A percentile compares a stretch with the other conserved stretches of the same genome.
Conservation (phyloP, 805 yeast species). For the Hanseniaspora valbyensis region DNA sequence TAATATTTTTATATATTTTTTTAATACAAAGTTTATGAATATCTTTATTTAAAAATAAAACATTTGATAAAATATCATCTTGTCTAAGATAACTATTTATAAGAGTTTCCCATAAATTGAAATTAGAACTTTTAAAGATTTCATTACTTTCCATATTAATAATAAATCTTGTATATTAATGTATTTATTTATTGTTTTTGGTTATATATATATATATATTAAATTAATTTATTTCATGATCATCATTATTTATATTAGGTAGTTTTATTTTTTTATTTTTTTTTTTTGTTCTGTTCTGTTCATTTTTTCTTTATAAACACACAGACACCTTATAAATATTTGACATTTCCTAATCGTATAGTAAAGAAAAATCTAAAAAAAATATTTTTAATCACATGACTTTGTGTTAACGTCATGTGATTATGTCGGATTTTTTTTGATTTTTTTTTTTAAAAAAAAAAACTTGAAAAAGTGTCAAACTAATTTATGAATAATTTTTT, state of each 20-base stretch:
- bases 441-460: no score
- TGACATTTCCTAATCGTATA: neutral
- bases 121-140: neutral
- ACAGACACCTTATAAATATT: no score
- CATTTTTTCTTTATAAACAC: no score
- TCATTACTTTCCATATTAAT: neutral
- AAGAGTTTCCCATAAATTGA: slow-evolving; percentile 1
- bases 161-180: no score
- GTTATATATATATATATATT: no score
- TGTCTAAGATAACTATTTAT: neutral
- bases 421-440: no score
- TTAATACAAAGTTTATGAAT: neutral
- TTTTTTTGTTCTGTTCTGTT: neutral
- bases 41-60: slow-evolving; percentile 1
- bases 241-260: neutral
- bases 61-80: neutral
- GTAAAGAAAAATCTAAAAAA: neutral
- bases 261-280: neutral
- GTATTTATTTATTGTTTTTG: neutral
- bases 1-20: neutral
- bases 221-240: no score
- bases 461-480: no score
- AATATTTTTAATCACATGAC: neutral
- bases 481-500: neutral
- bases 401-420: neutral